Evolutionary conservation across 371 early-diverging fungal genomes (phyloP).

Genomic region (Rhizopus delemar): DNA sequence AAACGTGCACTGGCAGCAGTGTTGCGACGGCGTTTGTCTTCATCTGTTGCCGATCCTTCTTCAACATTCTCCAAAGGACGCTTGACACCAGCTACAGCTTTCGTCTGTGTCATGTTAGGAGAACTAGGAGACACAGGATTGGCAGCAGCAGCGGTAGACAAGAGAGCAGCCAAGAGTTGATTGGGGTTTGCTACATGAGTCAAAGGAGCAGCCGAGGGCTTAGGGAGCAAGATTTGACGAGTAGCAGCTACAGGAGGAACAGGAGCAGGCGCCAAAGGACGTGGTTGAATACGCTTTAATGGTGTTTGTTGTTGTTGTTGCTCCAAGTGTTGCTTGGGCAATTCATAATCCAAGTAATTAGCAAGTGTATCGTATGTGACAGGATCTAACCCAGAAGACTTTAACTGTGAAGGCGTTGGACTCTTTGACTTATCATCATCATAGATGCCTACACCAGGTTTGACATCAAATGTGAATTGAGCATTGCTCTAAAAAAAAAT

Average conservation of each 20-base stretch:
- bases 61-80: slow-evolving; percentile 7
- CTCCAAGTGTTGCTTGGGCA: slow-evolving; percentile 34
- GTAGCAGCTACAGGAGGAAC: slow-evolving; percentile 3
- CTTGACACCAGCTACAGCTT: slow-evolving; percentile 7
- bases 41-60: slow-evolving; percentile 39
- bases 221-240: slow-evolving; percentile 38
- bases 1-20: slow-evolving; percentile 94
- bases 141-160: slow-evolving; percentile 6
- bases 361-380: slow-evolving; percentile 44
- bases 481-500: slow-evolving; percentile 52
- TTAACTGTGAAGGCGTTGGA: slow-evolving; percentile 15
- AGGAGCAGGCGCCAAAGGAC: slow-evolving; percentile 33
- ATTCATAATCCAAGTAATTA: slow-evolving; percentile 47
- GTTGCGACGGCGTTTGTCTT: slow-evolving; percentile 89
- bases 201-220: slow-evolving; percentile 22
- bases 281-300: slow-evolving; percentile 23
- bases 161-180: slow-evolving; percentile 14
- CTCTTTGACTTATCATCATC: slow-evolving; percentile 41
- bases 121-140: neutral
- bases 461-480: slow-evolving; percentile 66
- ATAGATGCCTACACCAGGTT: slow-evolving; percentile 58
- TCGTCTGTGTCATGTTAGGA: neutral
- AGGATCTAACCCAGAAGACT: slow-evolving; percentile 32
- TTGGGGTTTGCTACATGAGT: slow-evolving; percentile 6
- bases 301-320: neutral